Evolutionary conservation across 139 green algal genomes (phyloP).

Genomic region (Mychonastes homosphaera): DNA sequence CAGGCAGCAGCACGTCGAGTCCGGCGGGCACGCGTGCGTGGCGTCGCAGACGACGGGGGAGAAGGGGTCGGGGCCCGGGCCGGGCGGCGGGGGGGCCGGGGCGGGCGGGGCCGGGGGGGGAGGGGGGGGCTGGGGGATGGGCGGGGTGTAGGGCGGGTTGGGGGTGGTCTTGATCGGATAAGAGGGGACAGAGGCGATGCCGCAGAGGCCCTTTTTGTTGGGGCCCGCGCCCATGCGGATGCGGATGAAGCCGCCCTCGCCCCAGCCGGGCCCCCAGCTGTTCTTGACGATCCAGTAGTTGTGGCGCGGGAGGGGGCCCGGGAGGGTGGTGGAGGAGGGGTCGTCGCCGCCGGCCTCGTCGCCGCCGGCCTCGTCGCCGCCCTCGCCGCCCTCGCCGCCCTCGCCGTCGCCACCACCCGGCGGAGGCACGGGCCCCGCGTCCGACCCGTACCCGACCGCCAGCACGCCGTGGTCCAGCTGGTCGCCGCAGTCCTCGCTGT

Average conservation of each 20-base stretch:
- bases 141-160: constrained; percentile 24
- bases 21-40: constrained; percentile 8
- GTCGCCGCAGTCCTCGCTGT: constrained; percentile 40
- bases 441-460: constrained; percentile 22
- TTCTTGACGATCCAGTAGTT: constrained; percentile 89
- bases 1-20: constrained; percentile 21
- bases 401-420: constrained; percentile 18
- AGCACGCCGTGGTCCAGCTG: constrained; percentile 90
- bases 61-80: background rate
- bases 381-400: background rate
- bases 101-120: background rate
- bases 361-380: background rate
- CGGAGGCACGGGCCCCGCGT: background rate
- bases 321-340: background rate
- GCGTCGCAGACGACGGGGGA: constrained; percentile 11
- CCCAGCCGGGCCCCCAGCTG: constrained; percentile 70
- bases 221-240: constrained; percentile 17
- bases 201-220: constrained; percentile 84
- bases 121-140: constrained; percentile 3
- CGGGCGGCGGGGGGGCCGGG: background rate
- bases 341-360: background rate
- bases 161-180: constrained; percentile 83
- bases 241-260: constrained; percentile 33
- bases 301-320: background rate
- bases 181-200: constrained; percentile 75